A percentile compares a stretch with the other conserved stretches of the same genome.
These are phyloP conservation scores for Teratosphaeria viscida DNA, from an alignment of 2,329 filamentous ascomycete genomes.

Conservation along the genomic window DNA sequence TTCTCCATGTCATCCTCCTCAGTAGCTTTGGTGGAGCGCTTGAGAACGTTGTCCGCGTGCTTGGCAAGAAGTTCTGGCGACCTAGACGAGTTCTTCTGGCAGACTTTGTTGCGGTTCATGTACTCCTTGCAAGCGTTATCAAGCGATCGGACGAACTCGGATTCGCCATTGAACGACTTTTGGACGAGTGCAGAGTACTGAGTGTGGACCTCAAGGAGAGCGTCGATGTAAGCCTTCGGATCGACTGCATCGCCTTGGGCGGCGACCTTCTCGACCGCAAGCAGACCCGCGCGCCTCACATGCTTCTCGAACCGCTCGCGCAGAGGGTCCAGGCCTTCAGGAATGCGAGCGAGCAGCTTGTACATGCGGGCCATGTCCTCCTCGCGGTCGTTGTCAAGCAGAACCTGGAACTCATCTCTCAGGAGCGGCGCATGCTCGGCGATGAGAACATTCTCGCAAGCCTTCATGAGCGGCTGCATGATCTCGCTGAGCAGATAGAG, in stretches of 20 bases:
- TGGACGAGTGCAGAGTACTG: conserved; percentile 89
- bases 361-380: conserved; percentile 98
- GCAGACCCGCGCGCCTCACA: conserved; percentile 77
- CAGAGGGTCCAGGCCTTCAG: conserved; percentile 82
- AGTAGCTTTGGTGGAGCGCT: conserved; percentile 84
- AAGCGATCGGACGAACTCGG: conserved; percentile 89
- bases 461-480: conserved; percentile 68
- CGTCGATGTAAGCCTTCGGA: conserved; percentile 93
- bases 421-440: conserved; percentile 77
- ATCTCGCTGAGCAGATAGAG: conserved; percentile 91
- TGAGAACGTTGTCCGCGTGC: conserved; percentile 84
- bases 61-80: conserved; percentile 92
- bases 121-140: conserved; percentile 98
- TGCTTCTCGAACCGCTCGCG: conserved; percentile 82
- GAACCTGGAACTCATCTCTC: conserved; percentile 86
- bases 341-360: conserved; percentile 75
- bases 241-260: conserved; percentile 82
- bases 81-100: conserved; percentile 84
- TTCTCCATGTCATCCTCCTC: conserved; percentile 91
- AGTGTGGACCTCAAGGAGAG: conserved; percentile 84
- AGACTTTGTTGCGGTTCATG: conserved; percentile 94
- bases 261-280: conserved; percentile 83
- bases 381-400: conserved; percentile 87
- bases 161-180: conserved; percentile 85
- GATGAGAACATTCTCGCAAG: conserved; percentile 82